Percentiles rank a stretch among this genome's conserved stretches.
Evolutionary conservation across 768 basidiomycete species (phyloP).

Genomic region (Pleurotus cornucopiae): DNA sequence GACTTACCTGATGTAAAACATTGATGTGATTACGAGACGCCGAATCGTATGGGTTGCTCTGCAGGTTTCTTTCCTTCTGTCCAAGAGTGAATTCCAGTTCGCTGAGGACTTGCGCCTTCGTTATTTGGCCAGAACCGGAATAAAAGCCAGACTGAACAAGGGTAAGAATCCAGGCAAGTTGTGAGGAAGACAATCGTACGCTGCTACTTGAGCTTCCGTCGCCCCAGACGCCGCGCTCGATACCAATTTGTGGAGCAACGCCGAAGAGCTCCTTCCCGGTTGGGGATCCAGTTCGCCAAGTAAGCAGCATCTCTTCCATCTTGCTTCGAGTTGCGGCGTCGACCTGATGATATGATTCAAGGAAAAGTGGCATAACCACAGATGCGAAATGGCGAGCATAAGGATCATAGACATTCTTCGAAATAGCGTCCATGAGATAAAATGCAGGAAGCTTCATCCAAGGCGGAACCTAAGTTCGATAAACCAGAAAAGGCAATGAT

Average conservation of each 20-base stretch:
- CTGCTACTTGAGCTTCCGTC: constrained; percentile 37
- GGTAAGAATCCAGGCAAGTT: constrained; percentile 8
- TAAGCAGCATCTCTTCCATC: constrained; percentile 97
- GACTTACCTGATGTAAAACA: constrained; percentile 75
- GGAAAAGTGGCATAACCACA: constrained; percentile 79
- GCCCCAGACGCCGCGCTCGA: constrained; percentile 85
- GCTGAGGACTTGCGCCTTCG: constrained; percentile 75
- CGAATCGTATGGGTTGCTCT: constrained; percentile 70
- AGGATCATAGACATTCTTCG: constrained; percentile 92
- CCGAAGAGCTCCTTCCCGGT: constrained; percentile 84
- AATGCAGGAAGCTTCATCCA: constrained; percentile 92
- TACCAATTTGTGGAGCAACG: constrained; percentile 67
- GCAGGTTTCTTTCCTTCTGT: constrained; percentile 73
- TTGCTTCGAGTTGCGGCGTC: constrained; percentile 83
- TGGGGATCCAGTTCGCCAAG: constrained; percentile 89
- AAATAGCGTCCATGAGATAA: constrained; percentile 94
- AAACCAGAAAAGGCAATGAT: constrained; percentile 40
- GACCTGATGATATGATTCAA: constrained; percentile 84
- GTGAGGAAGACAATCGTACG: constrained; percentile 26
- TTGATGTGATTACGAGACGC: constrained; percentile 66
- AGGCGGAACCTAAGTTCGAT: constrained; percentile 64
- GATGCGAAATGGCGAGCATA: constrained; percentile 84
- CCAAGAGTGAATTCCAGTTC: constrained; percentile 80
- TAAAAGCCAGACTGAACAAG: constrained; percentile 26
- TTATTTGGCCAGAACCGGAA: constrained; percentile 44